Conservation (phyloP, 306 rosid genomes). For the Acacia confusa region DNA sequence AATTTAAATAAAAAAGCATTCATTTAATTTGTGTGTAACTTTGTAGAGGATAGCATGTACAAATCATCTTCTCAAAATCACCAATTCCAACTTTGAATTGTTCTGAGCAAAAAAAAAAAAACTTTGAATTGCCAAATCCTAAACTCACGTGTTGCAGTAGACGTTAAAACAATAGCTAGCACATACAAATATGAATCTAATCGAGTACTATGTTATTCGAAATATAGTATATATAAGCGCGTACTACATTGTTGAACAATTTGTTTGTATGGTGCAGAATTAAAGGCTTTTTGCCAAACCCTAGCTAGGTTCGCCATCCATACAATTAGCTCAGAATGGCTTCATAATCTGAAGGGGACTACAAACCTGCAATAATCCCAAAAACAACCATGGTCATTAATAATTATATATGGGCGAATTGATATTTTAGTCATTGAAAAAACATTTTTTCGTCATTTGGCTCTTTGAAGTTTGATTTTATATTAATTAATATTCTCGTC, state of each 20-base stretch:
- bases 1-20: background rate
- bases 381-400: slow-evolving; percentile 17
- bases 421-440: background rate
- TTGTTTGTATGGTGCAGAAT: background rate
- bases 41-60: background rate
- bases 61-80: background rate
- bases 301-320: background rate
- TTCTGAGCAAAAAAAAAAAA: too few relatives aligned
- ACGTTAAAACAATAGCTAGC: background rate
- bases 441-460: background rate
- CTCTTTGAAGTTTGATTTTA: background rate
- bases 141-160: background rate
- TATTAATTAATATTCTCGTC: background rate
- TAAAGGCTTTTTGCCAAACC: slow-evolving; percentile 28
- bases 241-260: background rate
- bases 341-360: slow-evolving; percentile 12
- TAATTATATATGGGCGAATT: background rate
- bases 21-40: background rate
- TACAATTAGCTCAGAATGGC: background rate
- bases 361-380: slow-evolving; percentile 6
- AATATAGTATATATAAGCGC: background rate
- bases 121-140: background rate
- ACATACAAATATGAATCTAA: background rate
- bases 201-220: background rate
- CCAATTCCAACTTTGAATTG: background rate